phyloP scores from a whole-genome alignment of 176 grass and related monocot species.

The sorghum (Sorghum bicolor) region Sorghum_bicolor_NCBIv3 NC_012876.2:59423501-59424000 shows the following conservation, averaged over 20 bases:
- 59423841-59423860: too few species aligned
- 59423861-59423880: too few species aligned
- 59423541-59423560: conserved; percentile 33
- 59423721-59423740: neutral
- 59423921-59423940: too few species aligned
- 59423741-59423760: neutral
- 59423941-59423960: too few species aligned
- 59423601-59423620: conserved; percentile 60
- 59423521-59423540: conserved; percentile 83
- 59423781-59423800: neutral
- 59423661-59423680: conserved; percentile 2
- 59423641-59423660: neutral
- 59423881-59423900: too few species aligned
- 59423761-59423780: neutral
- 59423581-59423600: conserved; percentile 95
- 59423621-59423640: neutral
- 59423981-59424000: too few species aligned
- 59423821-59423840: too few species aligned
- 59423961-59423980: too few species aligned
- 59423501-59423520: conserved; percentile 94
- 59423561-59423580: conserved; percentile 76
- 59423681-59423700: conserved; percentile 3
- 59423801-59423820: neutral
- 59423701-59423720: conserved; percentile 21
- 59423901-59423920: too few species aligned